phyloP scores from a whole-genome alignment of 1,284 basidiomycete species.

The Psilocybe mexicana region DNA sequence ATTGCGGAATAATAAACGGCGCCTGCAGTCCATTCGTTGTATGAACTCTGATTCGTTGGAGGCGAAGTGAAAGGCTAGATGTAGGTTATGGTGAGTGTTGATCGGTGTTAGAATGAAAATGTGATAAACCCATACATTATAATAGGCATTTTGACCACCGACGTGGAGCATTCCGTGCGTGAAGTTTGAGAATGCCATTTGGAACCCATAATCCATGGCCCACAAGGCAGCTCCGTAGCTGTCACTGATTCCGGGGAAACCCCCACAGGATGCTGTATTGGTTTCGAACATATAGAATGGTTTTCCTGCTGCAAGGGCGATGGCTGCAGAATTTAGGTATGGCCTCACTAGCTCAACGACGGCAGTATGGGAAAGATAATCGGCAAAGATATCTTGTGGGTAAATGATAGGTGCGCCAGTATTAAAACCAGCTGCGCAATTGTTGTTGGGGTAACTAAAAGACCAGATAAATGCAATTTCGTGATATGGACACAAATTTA shows the following conservation, averaged over 20 bases:
- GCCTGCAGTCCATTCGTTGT: conserved; percentile 61
- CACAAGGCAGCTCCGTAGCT: conserved; percentile 70
- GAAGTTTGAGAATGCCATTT: conserved; percentile 61
- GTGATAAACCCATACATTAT: conserved; percentile 50
- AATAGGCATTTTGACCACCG: conserved; percentile 63
- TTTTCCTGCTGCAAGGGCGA: conserved; percentile 46
- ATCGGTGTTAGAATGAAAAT: neutral
- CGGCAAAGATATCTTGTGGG: conserved; percentile 52
- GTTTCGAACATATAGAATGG: conserved; percentile 73
- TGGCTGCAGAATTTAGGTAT: conserved; percentile 47
- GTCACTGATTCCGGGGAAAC: conserved; percentile 74
- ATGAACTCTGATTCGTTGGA: conserved; percentile 57
- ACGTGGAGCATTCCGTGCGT: conserved; percentile 55
- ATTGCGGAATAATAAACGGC: conserved; percentile 70
- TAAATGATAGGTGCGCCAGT: conserved; percentile 22
- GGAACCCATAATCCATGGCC: conserved; percentile 61
- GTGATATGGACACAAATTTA: neutral
- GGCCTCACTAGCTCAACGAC: conserved; percentile 43
- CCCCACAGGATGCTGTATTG: conserved; percentile 79
- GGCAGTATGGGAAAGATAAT: conserved; percentile 57
- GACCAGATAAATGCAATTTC: conserved; percentile 41
- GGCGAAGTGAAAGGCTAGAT: conserved; percentile 59
- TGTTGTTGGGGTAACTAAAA: conserved; percentile 58
- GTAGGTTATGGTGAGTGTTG: conserved; percentile 33
- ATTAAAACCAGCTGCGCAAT: conserved; percentile 52